Conservation (phyloP, 495 filamentous ascomycete species). For the Penicillium coffeae region DNA sequence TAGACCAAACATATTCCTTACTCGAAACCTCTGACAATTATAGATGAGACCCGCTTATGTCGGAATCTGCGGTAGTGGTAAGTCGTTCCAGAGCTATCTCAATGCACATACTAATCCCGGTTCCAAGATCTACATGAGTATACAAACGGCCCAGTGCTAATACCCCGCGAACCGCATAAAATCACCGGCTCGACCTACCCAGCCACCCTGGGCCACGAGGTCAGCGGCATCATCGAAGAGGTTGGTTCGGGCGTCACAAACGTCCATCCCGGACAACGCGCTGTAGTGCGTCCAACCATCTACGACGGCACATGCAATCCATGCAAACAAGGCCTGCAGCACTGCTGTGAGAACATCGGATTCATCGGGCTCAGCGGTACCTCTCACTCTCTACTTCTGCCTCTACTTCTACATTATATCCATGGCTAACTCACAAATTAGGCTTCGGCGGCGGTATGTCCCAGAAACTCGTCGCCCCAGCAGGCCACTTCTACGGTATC, state of each 20-base stretch:
- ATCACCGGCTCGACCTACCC: constrained; percentile 54
- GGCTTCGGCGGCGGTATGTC: constrained; percentile 29
- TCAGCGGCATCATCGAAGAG: constrained; percentile 55
- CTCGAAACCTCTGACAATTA: not conserved
- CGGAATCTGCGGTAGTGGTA: constrained; percentile 15
- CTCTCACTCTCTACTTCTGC: not conserved
- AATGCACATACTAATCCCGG: too few relatives aligned
- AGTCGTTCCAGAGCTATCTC: not conserved
- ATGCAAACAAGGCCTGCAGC: constrained; percentile 49
- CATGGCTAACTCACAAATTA: too few relatives aligned
- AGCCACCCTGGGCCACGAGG: constrained; percentile 58
- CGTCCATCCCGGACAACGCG: constrained; percentile 50
- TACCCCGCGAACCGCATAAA: constrained; percentile 48
- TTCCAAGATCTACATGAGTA: constrained; percentile 21
- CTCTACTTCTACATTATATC: not conserved
- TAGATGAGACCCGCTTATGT: constrained; percentile 16
- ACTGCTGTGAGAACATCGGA: constrained; percentile 57
- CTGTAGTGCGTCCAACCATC: constrained; percentile 57
- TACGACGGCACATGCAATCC: constrained; percentile 53
- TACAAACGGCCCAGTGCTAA: constrained; percentile 47
- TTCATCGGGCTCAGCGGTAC: constrained; percentile 57
- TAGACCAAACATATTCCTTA: not conserved
- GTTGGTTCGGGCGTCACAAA: constrained; percentile 50
- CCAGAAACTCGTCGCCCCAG: constrained; percentile 24
- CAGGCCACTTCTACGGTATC: constrained; percentile 24